These are phyloP conservation scores for Trichophyton equinum DNA, from an alignment of 2,329 filamentous ascomycete species.

Conservation along the genomic window DNA sequence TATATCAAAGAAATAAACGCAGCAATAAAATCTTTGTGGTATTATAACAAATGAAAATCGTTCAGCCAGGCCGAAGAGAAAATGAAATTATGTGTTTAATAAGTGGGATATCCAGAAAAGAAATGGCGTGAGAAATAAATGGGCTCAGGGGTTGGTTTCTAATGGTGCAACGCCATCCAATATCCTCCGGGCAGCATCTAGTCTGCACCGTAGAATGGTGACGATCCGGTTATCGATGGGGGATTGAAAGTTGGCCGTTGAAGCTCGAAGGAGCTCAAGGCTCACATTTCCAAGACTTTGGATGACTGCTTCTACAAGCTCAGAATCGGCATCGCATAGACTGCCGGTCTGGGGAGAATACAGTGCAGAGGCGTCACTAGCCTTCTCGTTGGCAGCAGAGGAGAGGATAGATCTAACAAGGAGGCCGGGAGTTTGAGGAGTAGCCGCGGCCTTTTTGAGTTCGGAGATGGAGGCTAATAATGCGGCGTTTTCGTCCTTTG, in stretches of 20 bases:
- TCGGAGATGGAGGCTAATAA: slow-evolving; percentile 1
- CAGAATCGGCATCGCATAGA: slow-evolving; percentile 43
- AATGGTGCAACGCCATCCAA: slow-evolving; percentile 47
- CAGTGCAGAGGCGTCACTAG: slow-evolving; percentile 13
- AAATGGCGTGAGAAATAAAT: neutral
- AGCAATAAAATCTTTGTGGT: neutral
- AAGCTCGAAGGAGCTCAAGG: slow-evolving; percentile 36
- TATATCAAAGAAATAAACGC: neutral
- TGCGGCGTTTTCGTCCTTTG: neutral
- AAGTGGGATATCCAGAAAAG: slow-evolving; percentile 4
- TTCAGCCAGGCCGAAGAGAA: slow-evolving; percentile 31
- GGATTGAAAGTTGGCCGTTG: slow-evolving; percentile 30
- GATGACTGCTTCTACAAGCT: slow-evolving; percentile 44
- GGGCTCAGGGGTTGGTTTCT: neutral
- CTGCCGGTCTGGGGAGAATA: slow-evolving; percentile 23
- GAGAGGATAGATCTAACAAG: slow-evolving; percentile 7
- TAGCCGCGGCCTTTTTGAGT: neutral
- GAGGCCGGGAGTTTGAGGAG: neutral
- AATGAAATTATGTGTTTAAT: neutral
- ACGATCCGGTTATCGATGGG: slow-evolving; percentile 42
- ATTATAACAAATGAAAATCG: slow-evolving; percentile 2
- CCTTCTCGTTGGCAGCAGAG: neutral
- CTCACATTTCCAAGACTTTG: slow-evolving; percentile 40
- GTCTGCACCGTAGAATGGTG: slow-evolving; percentile 54
- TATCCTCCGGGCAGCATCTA: slow-evolving; percentile 61